Evolutionary conservation across 805 yeast genomes (phyloP).

Genomic region (Candida golubevii): DNA sequence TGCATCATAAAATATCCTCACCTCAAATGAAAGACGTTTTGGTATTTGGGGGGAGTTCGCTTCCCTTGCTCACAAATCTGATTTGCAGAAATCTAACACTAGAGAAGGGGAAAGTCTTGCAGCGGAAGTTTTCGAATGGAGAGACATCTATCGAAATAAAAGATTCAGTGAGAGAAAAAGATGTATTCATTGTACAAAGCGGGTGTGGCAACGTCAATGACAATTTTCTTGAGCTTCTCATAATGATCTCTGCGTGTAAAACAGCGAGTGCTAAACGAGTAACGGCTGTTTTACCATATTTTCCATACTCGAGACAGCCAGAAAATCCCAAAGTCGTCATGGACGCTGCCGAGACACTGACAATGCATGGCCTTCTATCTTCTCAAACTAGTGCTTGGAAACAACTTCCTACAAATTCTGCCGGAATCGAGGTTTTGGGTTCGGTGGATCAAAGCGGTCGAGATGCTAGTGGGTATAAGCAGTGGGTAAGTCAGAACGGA

Average conservation of each 20-base stretch:
- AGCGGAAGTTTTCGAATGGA: constrained; percentile 76
- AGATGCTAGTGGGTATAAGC: constrained; percentile 69
- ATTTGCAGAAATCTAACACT: constrained; percentile 79
- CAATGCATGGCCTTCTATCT: constrained; percentile 11
- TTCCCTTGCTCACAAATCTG: constrained; percentile 67
- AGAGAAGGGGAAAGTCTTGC: constrained; percentile 60
- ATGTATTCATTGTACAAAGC: constrained; percentile 84
- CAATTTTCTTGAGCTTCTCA: constrained; percentile 73
- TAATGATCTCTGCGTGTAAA: constrained; percentile 88
- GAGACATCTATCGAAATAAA: constrained; percentile 84
- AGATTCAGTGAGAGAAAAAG: constrained; percentile 93
- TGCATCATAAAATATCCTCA: background rate
- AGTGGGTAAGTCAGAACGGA: constrained; percentile 96
- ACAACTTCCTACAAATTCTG: constrained; percentile 30
- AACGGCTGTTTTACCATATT: constrained; percentile 87
- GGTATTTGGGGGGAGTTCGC: constrained; percentile 87
- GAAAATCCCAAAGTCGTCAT: constrained; percentile 58
- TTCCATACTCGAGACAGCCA: constrained; percentile 95
- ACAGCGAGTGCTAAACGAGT: constrained; percentile 85
- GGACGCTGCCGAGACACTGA: constrained; percentile 13
- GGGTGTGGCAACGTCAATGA: constrained; percentile 90
- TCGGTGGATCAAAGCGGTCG: constrained; percentile 35
- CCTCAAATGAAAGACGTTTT: constrained; percentile 73
- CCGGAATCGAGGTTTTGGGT: constrained; percentile 29
- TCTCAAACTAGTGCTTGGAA: constrained; percentile 15